A percentile compares a stretch with the other conserved stretches of the same genome.
These are phyloP conservation scores for Rhodotorula paludigena DNA, from an alignment of 768 basidiomycete species.

Conservation along the genomic window DNA sequence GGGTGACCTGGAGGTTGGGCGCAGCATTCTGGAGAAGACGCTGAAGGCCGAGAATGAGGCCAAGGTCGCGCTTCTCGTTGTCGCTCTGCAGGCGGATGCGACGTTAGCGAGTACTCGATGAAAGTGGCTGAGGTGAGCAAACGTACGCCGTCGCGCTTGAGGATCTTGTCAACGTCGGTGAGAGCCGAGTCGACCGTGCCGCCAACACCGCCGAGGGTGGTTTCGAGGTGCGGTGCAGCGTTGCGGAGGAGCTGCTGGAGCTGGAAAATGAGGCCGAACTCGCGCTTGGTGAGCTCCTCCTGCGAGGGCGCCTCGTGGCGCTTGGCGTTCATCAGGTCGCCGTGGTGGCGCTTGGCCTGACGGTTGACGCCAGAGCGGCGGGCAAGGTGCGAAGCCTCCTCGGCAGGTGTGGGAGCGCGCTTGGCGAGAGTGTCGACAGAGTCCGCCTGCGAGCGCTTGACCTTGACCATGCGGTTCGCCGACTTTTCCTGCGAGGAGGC, in stretches of 20 bases:
- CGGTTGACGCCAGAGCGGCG: slow-evolving; percentile 1
- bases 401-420: background rate
- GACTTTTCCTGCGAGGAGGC: background rate
- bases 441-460: slow-evolving; percentile 5
- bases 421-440: background rate
- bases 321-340: background rate
- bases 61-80: background rate
- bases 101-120: background rate
- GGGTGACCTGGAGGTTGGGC: background rate
- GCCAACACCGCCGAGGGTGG: background rate
- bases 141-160: background rate
- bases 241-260: background rate
- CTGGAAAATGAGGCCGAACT: background rate
- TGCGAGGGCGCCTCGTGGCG: background rate
- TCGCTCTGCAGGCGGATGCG: background rate
- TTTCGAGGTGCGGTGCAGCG: background rate
- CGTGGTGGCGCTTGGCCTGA: slow-evolving; percentile 5
- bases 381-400: background rate
- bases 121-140: background rate
- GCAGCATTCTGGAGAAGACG: background rate
- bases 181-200: background rate
- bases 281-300: background rate
- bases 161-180: background rate
- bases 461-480: slow-evolving; percentile 6
- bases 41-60: background rate